These are phyloP conservation scores for Trypanosoma scelopori DNA, from an alignment of 208 protist species.

Conservation along the genomic window DNA sequence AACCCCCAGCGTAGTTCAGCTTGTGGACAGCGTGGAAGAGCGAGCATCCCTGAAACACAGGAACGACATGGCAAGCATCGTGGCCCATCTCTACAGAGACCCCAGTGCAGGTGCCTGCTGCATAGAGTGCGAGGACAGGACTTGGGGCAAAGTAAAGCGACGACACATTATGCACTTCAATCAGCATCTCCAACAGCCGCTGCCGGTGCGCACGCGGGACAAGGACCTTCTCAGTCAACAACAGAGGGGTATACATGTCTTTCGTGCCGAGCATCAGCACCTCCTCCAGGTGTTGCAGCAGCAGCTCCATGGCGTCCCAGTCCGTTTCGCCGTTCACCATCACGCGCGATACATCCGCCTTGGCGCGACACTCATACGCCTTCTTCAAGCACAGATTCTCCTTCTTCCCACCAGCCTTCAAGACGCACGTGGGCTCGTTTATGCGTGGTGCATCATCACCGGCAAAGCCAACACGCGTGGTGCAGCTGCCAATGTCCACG, in stretches of 20 bases:
- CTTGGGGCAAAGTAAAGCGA: slow-evolving; percentile 69
- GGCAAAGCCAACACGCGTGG: slow-evolving; percentile 80
- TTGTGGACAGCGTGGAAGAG: slow-evolving; percentile 92
- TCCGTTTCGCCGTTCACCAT: slow-evolving; percentile 76
- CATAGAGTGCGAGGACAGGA: slow-evolving; percentile 90
- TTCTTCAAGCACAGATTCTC: slow-evolving; percentile 34
- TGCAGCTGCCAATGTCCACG: slow-evolving; percentile 84
- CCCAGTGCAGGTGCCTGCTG: slow-evolving; percentile 79
- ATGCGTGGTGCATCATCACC: slow-evolving; percentile 86
- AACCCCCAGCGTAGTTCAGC: slow-evolving; percentile 76
- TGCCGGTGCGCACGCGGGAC: slow-evolving; percentile 82
- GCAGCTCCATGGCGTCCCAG: slow-evolving; percentile 87
- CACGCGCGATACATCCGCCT: slow-evolving; percentile 32
- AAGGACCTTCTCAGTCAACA: slow-evolving; percentile 89
- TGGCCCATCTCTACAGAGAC: slow-evolving; percentile 95
- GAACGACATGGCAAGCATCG: slow-evolving; percentile 97
- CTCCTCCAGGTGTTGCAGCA: slow-evolving; percentile 70
- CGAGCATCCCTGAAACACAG: slow-evolving; percentile 97
- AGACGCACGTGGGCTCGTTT: slow-evolving; percentile 65
- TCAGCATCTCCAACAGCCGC: slow-evolving; percentile 84
- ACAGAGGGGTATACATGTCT: slow-evolving; percentile 70
- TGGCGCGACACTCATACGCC: slow-evolving; percentile 38
- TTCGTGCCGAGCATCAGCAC: slow-evolving; percentile 58
- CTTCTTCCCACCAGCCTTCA: slow-evolving; percentile 22
- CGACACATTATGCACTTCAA: slow-evolving; percentile 76